These are phyloP conservation scores for Fraxinus nigra DNA, from an alignment of 305 asterid species.

Conservation along the genomic window DNA sequence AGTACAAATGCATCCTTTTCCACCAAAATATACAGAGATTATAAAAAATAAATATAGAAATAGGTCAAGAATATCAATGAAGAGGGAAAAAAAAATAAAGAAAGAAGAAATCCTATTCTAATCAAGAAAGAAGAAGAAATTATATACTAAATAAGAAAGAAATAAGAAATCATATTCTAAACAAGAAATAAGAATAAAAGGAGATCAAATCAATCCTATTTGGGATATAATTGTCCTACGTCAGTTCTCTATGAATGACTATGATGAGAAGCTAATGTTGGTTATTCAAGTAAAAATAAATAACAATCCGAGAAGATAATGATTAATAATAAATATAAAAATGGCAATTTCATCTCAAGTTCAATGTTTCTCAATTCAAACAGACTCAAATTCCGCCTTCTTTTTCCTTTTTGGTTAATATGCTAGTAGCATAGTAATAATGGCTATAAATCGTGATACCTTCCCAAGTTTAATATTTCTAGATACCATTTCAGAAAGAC, in stretches of 20 bases:
- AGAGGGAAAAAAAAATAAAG: not conserved
- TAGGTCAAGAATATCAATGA: not conserved
- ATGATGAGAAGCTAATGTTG: not conserved
- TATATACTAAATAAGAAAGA: not conserved
- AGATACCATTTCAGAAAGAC: not conserved
- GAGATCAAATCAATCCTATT: not conserved
- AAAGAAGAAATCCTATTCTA: not conserved
- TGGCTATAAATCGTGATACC: not conserved
- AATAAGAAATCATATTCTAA: too few species aligned
- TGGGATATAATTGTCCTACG: not conserved
- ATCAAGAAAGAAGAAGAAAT: not conserved
- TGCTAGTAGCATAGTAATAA: not conserved
- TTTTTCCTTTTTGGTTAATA: not conserved
- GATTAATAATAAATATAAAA: not conserved
- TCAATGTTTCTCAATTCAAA: not conserved
- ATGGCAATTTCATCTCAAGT: constrained; percentile 5
- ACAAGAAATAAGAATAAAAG: not conserved
- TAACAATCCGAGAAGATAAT: not conserved
- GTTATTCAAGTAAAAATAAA: not conserved
- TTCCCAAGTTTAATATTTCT: not conserved
- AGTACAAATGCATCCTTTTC: constrained; percentile 80
- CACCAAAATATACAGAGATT: constrained; percentile 19
- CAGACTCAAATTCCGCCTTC: not conserved
- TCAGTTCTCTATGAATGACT: not conserved
- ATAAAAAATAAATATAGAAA: constrained; percentile 10